These are phyloP conservation scores for Ogataea dorogensis DNA, from an alignment of 805 yeast genomes.

Conservation along the genomic window DNA sequence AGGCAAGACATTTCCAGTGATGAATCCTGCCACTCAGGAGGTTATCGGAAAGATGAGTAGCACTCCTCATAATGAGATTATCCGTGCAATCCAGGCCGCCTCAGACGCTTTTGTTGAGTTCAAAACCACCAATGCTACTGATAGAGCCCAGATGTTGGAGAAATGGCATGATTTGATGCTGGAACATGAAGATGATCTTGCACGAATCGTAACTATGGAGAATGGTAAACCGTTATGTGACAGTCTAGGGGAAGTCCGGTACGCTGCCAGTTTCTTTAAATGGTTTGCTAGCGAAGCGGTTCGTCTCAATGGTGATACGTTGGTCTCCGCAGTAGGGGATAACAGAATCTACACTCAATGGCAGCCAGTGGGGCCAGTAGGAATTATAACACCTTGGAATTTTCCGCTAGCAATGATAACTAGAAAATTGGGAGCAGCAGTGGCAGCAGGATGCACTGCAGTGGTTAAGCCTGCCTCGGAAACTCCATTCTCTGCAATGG, in stretches of 20 bases:
- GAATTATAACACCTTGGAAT: slow-evolving; percentile 81
- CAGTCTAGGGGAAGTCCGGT: slow-evolving; percentile 64
- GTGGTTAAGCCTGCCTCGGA: slow-evolving; percentile 76
- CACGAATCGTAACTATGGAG: slow-evolving; percentile 62
- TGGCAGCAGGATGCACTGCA: slow-evolving; percentile 81
- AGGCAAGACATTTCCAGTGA: slow-evolving; percentile 7
- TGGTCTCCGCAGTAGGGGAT: slow-evolving; percentile 49
- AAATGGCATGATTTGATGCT: slow-evolving; percentile 53
- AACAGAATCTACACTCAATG: slow-evolving; percentile 54
- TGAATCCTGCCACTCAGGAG: slow-evolving; percentile 66
- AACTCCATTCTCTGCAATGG: slow-evolving; percentile 73
- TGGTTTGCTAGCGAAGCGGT: slow-evolving; percentile 88
- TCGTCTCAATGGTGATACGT: slow-evolving; percentile 60
- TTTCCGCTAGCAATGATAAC: slow-evolving; percentile 81
- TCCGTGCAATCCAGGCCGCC: slow-evolving; percentile 55
- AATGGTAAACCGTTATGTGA: slow-evolving; percentile 76
- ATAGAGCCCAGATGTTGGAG: slow-evolving; percentile 51
- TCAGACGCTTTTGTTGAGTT: slow-evolving; percentile 48
- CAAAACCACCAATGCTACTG: slow-evolving; percentile 49
- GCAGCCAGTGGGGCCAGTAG: slow-evolving; percentile 80
- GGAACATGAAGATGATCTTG: slow-evolving; percentile 61
- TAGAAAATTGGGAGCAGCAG: slow-evolving; percentile 69
- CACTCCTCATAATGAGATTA: slow-evolving; percentile 42
- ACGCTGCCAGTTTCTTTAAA: slow-evolving; percentile 74
- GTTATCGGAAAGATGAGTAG: slow-evolving; percentile 56